These are phyloP conservation scores for Oryza punctata DNA, from an alignment of 176 grass and related monocot species.

Conservation along the genomic window DNA sequence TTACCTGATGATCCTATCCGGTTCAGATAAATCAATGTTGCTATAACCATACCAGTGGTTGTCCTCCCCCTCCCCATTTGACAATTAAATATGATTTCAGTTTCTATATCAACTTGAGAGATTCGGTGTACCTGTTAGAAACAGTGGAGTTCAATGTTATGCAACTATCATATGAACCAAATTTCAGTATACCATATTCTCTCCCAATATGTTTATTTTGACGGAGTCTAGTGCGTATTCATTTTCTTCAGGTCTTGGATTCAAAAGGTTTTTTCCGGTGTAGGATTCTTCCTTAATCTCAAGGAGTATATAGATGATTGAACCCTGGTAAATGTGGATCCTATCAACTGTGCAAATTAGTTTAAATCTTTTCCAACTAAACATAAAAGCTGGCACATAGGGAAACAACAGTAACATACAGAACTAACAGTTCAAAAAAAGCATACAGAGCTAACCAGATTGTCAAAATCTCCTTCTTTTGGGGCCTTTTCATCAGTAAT, in stretches of 20 bases:
- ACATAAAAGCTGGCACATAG: background rate
- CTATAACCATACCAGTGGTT: conserved; percentile 99
- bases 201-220: too few species aligned
- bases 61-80: conserved; percentile 98
- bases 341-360: background rate
- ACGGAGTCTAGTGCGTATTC: too few species aligned
- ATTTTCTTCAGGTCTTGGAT: too few species aligned
- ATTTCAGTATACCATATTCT: conserved; percentile 8
- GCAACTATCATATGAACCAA: background rate
- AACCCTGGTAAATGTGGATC: background rate
- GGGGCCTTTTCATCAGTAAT: conserved; percentile 99
- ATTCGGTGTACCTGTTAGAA: conserved; percentile 78
- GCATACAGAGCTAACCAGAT: conserved; percentile 71
- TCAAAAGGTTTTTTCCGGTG: too few species aligned
- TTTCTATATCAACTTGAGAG: conserved; percentile 83
- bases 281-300: too few species aligned
- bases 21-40: conserved; percentile 95
- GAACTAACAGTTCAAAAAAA: conserved; percentile 48
- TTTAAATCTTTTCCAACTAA: conserved; percentile 6
- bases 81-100: conserved; percentile 97
- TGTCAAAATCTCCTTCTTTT: conserved; percentile 97
- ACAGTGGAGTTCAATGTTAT: conserved; percentile 39
- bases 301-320: conserved; percentile 22
- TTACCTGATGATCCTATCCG: conserved; percentile 90
- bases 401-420: conserved; percentile 9